Conservation (phyloP, 805 yeast species). For the Monosporozyma servazzii region DNA sequence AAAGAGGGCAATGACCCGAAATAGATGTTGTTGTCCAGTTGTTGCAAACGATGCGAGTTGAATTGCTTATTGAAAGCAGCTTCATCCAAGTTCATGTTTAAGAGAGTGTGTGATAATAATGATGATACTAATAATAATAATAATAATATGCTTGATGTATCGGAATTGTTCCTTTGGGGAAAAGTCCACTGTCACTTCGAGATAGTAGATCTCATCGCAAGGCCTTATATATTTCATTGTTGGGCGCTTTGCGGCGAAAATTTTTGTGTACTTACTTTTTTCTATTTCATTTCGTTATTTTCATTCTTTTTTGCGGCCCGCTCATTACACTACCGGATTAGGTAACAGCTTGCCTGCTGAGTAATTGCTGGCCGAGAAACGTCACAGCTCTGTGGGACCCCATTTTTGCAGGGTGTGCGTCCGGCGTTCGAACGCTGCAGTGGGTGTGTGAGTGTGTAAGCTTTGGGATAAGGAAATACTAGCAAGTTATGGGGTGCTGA, state of each 20-base stretch:
- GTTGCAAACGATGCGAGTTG: conserved; percentile 36
- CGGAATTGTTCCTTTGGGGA: no score
- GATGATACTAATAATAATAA: no score
- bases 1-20: conserved; percentile 40
- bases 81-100: conserved; percentile 1
- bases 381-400: not conserved
- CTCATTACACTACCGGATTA: not conserved
- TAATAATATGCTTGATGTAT: not conserved
- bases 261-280: not conserved
- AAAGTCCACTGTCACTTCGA: not conserved
- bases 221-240: not conserved
- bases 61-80: conserved; percentile 3
- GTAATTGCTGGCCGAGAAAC: not conserved
- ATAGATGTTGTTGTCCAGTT: conserved; percentile 33
- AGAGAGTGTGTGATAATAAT: not conserved
- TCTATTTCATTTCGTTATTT: no score
- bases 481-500: no score
- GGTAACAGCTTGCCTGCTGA: not conserved
- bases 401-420: not conserved
- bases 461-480: no score
- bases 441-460: no score
- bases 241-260: not conserved
- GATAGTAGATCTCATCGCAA: not conserved
- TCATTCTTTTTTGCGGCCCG: no score
- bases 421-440: not conserved